Conservation (phyloP, 176 grass and related monocot genomes). For the Aegilops speltoides region DNA sequence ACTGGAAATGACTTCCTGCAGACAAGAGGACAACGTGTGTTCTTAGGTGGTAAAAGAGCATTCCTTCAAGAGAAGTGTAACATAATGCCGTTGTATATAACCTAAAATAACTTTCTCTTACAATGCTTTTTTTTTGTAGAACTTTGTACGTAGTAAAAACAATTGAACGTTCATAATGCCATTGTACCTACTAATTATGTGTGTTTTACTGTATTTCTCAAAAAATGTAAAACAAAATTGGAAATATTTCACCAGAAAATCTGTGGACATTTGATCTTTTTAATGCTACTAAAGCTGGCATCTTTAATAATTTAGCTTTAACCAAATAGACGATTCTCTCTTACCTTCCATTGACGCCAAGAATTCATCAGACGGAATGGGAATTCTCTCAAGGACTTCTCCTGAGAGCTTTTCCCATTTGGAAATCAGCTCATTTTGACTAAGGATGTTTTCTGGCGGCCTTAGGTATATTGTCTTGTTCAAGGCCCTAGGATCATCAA, state of each 20-base stretch:
- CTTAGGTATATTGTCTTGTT: slow-evolving; percentile 71
- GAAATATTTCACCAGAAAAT: background rate
- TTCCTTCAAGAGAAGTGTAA: background rate
- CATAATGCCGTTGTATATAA: background rate
- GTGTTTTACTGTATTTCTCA: no score
- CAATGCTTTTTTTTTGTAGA: background rate
- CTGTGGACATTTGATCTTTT: background rate
- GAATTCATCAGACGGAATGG: slow-evolving; percentile 38
- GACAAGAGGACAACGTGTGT: background rate
- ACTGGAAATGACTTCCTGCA: background rate
- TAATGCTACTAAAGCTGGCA: background rate
- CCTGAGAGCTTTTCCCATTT: slow-evolving; percentile 67
- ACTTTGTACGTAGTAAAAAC: no score
- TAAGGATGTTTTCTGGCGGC: slow-evolving; percentile 46
- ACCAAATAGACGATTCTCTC: background rate
- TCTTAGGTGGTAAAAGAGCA: background rate
- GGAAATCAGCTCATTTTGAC: slow-evolving; percentile 49
- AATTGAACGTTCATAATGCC: no score
- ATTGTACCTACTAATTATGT: no score
- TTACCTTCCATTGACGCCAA: slow-evolving; percentile 53
- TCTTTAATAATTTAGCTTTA: background rate
- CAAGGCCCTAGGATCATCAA: slow-evolving; percentile 51
- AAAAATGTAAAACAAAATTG: background rate
- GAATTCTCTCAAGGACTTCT: slow-evolving; percentile 41
- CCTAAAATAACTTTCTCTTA: background rate